These are phyloP conservation scores for Fusarium sp. DNA, from an alignment of 2,329 filamentous ascomycete species.

Conservation along the genomic window DNA sequence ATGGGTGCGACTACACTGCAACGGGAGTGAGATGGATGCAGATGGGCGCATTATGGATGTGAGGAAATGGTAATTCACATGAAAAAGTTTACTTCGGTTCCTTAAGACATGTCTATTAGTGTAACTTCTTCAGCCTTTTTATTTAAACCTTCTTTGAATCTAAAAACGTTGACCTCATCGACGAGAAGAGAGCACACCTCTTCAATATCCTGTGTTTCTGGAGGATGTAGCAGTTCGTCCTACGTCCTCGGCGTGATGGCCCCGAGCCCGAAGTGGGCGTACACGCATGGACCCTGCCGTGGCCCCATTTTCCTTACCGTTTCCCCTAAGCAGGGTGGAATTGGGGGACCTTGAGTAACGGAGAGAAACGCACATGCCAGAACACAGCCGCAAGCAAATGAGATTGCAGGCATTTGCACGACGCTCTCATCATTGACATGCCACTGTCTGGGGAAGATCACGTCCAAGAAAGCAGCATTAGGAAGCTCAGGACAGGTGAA, in stretches of 20 bases:
- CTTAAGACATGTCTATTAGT: not conserved
- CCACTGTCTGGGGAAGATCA: slow-evolving; percentile 38
- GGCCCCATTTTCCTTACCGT: slow-evolving; percentile 43
- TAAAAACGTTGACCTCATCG: not conserved
- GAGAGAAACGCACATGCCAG: slow-evolving; percentile 48
- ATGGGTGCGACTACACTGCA: not conserved
- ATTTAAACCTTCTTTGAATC: slow-evolving; percentile 4
- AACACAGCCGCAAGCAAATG: slow-evolving; percentile 48
- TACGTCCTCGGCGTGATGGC: slow-evolving; percentile 43
- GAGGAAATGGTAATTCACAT: slow-evolving; percentile 37
- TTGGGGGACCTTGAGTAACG: slow-evolving; percentile 24
- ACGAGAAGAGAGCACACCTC: not conserved
- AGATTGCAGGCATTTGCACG: slow-evolving; percentile 44
- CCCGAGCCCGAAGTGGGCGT: slow-evolving; percentile 42
- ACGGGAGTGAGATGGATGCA: slow-evolving; percentile 7
- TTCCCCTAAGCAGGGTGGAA: slow-evolving; percentile 18
- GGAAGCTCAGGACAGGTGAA: slow-evolving; percentile 21
- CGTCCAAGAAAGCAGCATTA: slow-evolving; percentile 17
- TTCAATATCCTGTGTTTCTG: not conserved
- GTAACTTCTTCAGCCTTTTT: not conserved
- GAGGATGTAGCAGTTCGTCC: slow-evolving; percentile 11
- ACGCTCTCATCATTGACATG: slow-evolving; percentile 47
- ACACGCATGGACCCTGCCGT: slow-evolving; percentile 45
- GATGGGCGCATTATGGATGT: slow-evolving; percentile 17
- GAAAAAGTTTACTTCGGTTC: slow-evolving; percentile 10